phyloP scores from a whole-genome alignment of 192 early-diverging fungal species.

The Kickxella alabastrina region DNA sequence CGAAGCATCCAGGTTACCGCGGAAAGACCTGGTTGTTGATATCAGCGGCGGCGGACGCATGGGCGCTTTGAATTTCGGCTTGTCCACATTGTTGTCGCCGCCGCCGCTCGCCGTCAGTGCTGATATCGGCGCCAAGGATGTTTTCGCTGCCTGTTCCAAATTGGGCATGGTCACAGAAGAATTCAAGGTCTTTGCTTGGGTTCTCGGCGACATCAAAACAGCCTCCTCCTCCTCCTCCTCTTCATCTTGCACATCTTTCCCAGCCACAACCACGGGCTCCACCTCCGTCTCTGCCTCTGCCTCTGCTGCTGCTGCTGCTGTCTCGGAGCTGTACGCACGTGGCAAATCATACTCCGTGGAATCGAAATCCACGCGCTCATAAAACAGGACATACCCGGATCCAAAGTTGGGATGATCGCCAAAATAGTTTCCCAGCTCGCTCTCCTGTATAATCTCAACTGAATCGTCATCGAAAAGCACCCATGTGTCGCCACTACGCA shows the following conservation, averaged over 20 bases:
- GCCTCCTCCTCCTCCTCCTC: background rate
- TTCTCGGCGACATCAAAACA: too few relatives aligned
- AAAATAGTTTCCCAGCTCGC: slow-evolving; percentile 76
- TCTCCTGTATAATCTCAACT: slow-evolving; percentile 80
- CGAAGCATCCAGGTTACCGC: slow-evolving; percentile 6
- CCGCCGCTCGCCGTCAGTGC: background rate
- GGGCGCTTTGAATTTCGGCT: slow-evolving; percentile 19
- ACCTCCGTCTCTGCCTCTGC: background rate
- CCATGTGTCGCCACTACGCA: slow-evolving; percentile 85
- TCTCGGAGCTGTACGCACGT: slow-evolving; percentile 1
- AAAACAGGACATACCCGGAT: slow-evolving; percentile 79
- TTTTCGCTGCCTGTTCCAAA: background rate
- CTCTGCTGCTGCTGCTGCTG: background rate
- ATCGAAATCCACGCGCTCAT: slow-evolving; percentile 57
- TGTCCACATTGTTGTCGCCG: background rate
- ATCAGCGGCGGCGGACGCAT: slow-evolving; percentile 44
- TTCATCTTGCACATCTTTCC: background rate
- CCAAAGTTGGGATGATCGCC: slow-evolving; percentile 70
- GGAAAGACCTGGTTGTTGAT: slow-evolving; percentile 28
- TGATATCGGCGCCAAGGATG: background rate
- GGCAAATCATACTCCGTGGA: slow-evolving; percentile 41
- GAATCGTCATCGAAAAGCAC: slow-evolving; percentile 94
- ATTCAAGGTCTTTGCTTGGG: slow-evolving; percentile 6
- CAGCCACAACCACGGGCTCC: background rate
- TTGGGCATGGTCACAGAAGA: slow-evolving; percentile 28